Evolutionary conservation across 768 basidiomycete genomes (phyloP), one percentile per base, ranked within the genome.

Genomic region (Lactarius quietus): DNA sequence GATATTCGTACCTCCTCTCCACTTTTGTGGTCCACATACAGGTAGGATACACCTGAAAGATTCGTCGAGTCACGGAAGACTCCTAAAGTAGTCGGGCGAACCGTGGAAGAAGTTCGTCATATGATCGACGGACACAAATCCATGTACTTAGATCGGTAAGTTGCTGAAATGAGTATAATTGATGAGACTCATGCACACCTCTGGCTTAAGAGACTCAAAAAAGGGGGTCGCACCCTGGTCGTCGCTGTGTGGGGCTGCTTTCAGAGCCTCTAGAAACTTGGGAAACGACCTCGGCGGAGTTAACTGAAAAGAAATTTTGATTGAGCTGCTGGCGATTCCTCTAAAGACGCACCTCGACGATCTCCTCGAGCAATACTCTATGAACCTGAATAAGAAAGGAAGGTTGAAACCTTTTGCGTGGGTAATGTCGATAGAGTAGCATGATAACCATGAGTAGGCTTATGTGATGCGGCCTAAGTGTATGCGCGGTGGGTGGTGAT

Each of bases 391-490:
- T 76, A 17, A 84, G 72, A 71, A 89, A 92, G 8, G 75, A 68
- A 26, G 82, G 72, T 1, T 89, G 84, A 12, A 90, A 79, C 29
- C 79, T 79, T 62, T 80, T 81, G 51, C 81, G 75, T 29, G 80
- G 79, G 63, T 80, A 79, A 68, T 88, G 86, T 72, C 84, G 87
- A 74, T 86, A 89, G 5, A 83, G 76, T 15, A 88, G 76, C 64
- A 86, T 77, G 39, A 92, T 78, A 29, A 91, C 77, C 38, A 83
- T 82, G 36, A 93, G 78, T 18, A 93, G 77, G 57, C 82, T 82
- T 58, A 93, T 78, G 72, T 94, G 92, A 70, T 93, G 92, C 1
- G 92, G 90, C 61, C 86, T 81, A 33, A 93, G 80, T 62, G 85
- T 79, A 74, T 90, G 87, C 59, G 85, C 83, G 8, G 83, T 81